Evolutionary conservation across 495 filamentous ascomycete species (phyloP), one percentile per base, ranked within the genome.

Genomic region (Talaromyces wortmannii): DNA sequence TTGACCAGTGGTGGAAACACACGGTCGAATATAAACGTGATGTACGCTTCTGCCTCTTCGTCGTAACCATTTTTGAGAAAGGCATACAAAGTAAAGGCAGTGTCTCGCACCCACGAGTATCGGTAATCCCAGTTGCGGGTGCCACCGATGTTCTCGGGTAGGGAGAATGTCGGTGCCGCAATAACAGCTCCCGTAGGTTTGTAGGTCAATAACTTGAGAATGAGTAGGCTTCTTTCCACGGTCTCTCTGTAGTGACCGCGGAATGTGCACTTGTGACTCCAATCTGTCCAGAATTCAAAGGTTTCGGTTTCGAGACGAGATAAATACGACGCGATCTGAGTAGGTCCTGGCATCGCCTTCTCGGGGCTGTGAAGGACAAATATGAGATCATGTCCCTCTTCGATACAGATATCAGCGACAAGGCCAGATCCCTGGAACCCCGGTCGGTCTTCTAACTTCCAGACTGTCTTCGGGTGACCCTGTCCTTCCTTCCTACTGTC

Each of bases 51-150:
- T 8, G 84, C 86, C 61, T 90, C 86, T 16, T 82, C 75, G n/a
- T 73, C 83, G 68, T 89, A 90, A 42, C 86, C 86, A 61, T 88
- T 79, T 17, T 87, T 83, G 8, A 90, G 75, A 16, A 90, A 76
- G 57, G 88, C 87, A 63, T 90, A 89, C 55, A 89, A 81, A 5
- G 84, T 88, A 67, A 89, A 90, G 46, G 83, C 83, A 0, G 83
- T 83, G 63, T 90, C 86, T 32, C 86, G 77, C 43, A 90, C 83
- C 86, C 86, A 90, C 42, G 78, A 86, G 65, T 79, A 90, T 7
- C 86, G 78, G 61, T 90, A 90, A 61, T 90, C 86, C 86, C 86
- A 89, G 59, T 89, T 90, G n/a, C 85, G 79, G 12, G 73, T 69
- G 31, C 86, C 86, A 5, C 86, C 86, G 30, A 90, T 81, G 50